Evolutionary conservation across 495 filamentous ascomycete species (phyloP).

Genomic region (Talaromyces liani): DNA sequence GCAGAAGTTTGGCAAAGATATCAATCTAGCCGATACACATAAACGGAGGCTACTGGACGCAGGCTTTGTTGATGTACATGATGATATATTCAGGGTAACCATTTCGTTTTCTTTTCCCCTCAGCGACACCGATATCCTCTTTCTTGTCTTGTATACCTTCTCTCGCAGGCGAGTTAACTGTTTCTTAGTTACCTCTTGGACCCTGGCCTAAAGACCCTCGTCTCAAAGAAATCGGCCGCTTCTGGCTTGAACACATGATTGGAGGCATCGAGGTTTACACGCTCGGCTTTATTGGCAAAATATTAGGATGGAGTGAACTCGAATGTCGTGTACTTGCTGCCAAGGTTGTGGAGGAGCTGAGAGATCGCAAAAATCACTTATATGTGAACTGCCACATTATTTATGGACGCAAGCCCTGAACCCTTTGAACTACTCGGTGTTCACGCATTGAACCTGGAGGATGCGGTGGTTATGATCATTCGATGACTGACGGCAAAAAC

Average conservation of each 20-base stretch:
- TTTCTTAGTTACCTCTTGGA: conserved; percentile 19
- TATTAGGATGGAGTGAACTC: not conserved
- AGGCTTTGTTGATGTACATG: conserved; percentile 23
- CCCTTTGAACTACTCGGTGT: no score
- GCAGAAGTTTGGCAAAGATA: conserved; percentile 17
- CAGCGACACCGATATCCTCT: not conserved
- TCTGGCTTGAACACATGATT: conserved; percentile 6
- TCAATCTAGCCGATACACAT: conserved; percentile 18
- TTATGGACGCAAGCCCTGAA: not conserved
- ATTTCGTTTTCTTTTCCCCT: conserved; percentile 3
- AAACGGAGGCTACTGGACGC: conserved; percentile 16
- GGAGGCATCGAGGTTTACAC: conserved; percentile 1
- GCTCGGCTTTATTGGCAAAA: not conserved
- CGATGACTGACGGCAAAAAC: no score
- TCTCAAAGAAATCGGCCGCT: conserved; percentile 30
- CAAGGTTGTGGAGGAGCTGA: not conserved
- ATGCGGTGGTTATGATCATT: no score
- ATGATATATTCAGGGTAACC: conserved; percentile 17
- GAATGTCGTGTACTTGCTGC: not conserved
- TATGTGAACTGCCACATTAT: not conserved
- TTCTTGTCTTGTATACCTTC: not conserved
- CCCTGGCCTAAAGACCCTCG: conserved; percentile 30
- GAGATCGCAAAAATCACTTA: conserved; percentile 3
- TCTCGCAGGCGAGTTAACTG: not conserved
- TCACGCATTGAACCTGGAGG: no score